Conservation (phyloP, 2,329 filamentous ascomycete genomes). For the Cercospora nicotianae region DNA sequence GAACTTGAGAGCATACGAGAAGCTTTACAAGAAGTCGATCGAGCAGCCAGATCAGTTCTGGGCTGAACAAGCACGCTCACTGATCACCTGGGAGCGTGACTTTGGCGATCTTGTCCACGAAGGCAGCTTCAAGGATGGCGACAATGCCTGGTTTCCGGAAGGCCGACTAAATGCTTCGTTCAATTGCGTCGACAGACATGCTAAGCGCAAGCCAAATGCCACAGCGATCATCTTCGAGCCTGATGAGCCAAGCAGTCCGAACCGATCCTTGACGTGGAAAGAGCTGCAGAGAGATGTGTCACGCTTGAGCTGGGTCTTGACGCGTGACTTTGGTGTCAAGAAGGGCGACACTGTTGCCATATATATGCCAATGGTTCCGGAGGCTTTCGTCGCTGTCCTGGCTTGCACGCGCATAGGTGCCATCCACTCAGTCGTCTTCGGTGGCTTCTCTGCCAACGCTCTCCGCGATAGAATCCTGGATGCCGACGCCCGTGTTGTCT, state of each 20-base stretch:
- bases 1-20: background rate
- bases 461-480: constrained; percentile 89
- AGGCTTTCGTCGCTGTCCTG: constrained; percentile 83
- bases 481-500: constrained; percentile 83
- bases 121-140: constrained; percentile 76
- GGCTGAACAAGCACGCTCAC: constrained; percentile 76
- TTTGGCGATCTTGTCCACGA: constrained; percentile 92
- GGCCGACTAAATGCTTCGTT: background rate
- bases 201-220: constrained; percentile 33
- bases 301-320: background rate
- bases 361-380: constrained; percentile 86
- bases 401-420: constrained; percentile 89
- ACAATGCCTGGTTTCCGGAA: background rate
- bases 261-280: background rate
- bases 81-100: constrained; percentile 82
- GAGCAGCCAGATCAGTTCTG: constrained; percentile 84
- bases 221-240: background rate
- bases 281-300: background rate
- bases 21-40: constrained; percentile 74
- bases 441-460: constrained; percentile 92
- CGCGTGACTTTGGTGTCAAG: background rate
- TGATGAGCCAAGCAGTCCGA: background rate
- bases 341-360: background rate
- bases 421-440: constrained; percentile 93
- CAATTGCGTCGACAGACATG: background rate